These are phyloP conservation scores for Candida pseudocylindracea DNA, from an alignment of 1,139 yeast species.

Conservation along the genomic window DNA sequence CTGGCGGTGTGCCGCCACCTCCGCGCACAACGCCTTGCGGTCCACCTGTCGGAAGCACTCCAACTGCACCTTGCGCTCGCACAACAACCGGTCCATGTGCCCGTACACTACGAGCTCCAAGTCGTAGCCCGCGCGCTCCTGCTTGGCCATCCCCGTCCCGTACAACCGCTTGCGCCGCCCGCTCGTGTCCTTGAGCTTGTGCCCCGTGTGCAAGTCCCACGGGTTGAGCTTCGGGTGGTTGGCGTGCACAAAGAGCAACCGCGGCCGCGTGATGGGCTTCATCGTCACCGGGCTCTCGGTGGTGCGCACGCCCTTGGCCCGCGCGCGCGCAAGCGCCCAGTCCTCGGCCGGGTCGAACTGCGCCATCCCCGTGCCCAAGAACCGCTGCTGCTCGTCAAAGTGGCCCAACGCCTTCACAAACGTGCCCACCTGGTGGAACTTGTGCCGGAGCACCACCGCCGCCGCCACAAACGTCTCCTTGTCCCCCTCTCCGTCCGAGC, in stretches of 20 bases:
- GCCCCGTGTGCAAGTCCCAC: constrained; percentile 6
- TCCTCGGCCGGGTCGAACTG: constrained; percentile 50
- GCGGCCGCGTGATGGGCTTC: constrained; percentile 9
- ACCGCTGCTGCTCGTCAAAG: constrained; percentile 13
- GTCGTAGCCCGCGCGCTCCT: constrained; percentile 27
- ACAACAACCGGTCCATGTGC: constrained; percentile 30
- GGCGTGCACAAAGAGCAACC: constrained; percentile 37
- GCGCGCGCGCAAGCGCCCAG: constrained; percentile 7
- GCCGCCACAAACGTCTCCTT: constrained; percentile 79
- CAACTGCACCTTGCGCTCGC: constrained; percentile 25
- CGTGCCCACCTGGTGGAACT: constrained; percentile 46
- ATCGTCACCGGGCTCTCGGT: constrained; percentile 2
- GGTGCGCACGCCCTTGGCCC: constrained; percentile 1
- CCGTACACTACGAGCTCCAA: constrained; percentile 41
- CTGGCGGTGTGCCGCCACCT: constrained; percentile 20
- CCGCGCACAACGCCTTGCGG: constrained; percentile 20
- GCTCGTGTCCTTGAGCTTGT: constrained; percentile 15
- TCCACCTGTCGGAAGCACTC: constrained; percentile 22
- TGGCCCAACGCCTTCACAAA: constrained; percentile 32
- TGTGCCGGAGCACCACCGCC: constrained; percentile 34
- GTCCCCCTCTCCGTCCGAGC: constrained; percentile 79
- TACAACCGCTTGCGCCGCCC: constrained; percentile 26
- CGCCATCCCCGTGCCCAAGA: constrained; percentile 50
- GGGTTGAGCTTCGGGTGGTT: constrained; percentile 48
- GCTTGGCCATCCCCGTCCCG: constrained; percentile 23